A percentile compares a stretch with the other conserved stretches of the same genome.
Conservation (phyloP, 1,139 yeast genomes). For the Lizanozyma gosingica region DNA sequence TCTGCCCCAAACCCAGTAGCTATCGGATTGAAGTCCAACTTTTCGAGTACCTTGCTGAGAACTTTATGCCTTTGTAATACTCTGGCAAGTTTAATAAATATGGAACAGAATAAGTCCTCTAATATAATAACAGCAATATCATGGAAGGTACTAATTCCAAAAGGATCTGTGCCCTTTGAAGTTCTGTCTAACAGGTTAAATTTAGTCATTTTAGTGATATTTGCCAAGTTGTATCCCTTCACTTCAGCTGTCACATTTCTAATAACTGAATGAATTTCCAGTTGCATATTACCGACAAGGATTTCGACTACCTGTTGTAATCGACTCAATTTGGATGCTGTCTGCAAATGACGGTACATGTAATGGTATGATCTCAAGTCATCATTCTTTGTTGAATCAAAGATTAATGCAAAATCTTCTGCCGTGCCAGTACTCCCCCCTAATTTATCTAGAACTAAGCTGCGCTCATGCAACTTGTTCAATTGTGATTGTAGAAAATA, state of each 20-base stretch:
- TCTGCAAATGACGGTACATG: conserved; percentile 45
- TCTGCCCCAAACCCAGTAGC: not conserved
- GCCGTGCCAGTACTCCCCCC: conserved; percentile 8
- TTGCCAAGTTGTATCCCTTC: not conserved
- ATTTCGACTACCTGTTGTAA: conserved; percentile 54
- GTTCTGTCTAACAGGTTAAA: not conserved
- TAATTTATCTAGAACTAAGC: conserved; percentile 9
- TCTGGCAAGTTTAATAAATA: conserved; percentile 54
- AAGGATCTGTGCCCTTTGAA: conserved; percentile 13
- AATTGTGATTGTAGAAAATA: conserved; percentile 23
- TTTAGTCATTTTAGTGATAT: not conserved
- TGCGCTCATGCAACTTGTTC: conserved; percentile 24
- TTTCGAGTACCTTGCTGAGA: conserved; percentile 44
- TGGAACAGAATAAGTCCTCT: conserved; percentile 61
- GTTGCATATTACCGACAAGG: conserved; percentile 36
- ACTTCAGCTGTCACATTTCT: not conserved
- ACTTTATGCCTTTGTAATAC: conserved; percentile 67
- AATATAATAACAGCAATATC: conserved; percentile 52
- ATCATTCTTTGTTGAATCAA: conserved; percentile 9
- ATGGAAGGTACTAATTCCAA: conserved; percentile 18
- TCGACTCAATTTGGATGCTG: conserved; percentile 55
- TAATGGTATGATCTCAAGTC: conserved; percentile 48
- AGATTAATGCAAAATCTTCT: not conserved
- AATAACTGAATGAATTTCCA: conserved; percentile 26
- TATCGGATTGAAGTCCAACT: conserved; percentile 9